Evolutionary conservation across 2,329 filamentous ascomycete species (phyloP), one percentile per base, ranked within the genome.

Genomic region (Fusarium euwallaceae): DNA sequence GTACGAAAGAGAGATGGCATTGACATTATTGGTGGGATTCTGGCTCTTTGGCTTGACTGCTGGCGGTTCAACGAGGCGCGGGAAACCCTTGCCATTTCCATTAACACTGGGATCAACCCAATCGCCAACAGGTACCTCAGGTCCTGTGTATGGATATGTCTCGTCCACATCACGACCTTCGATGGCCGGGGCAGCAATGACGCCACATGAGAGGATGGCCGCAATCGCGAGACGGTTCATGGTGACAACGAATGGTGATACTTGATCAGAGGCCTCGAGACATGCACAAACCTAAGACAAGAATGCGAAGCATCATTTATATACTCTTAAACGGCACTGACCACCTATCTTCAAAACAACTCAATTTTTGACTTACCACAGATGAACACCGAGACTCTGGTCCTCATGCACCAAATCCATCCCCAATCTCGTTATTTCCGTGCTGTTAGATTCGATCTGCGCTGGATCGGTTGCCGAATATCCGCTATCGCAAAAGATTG

Each of bases 31-130:
- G 45, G 81, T 85, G 8, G 87, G 84, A 56, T 86, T 84, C 11
- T 72, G 69, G 8, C 77, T 80, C 29, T 79, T 80, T 5, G 87
- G 87, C 71, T 81, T 84, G 20, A 88, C 87, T 4, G 87, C 87
- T 11, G 87, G 87, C 43, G 84, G 78, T 76, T 88, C 87, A 11
- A 87, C 83, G 4, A 88, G 80, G 55, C 87, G 86, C 22, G 83
- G 82, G 71, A 86, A 88, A 2, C 87, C 87, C 69, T 87, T 87
- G 36, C 86, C 87, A 73, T 88, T 87, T 74, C 87, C 87, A 73
- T 87, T 87, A 79, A 87, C 75, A 12, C 84, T 86, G 4, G 80
- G 82, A 75, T 88, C 83, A 55, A 88, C 85, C 87, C 87, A 88
- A 69, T 89, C 87, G 53, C 84, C 87, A 5, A 88, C 77, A 16